These are phyloP conservation scores for Beauveria australis DNA, from an alignment of 2,329 filamentous ascomycete genomes.

Conservation along the genomic window DNA sequence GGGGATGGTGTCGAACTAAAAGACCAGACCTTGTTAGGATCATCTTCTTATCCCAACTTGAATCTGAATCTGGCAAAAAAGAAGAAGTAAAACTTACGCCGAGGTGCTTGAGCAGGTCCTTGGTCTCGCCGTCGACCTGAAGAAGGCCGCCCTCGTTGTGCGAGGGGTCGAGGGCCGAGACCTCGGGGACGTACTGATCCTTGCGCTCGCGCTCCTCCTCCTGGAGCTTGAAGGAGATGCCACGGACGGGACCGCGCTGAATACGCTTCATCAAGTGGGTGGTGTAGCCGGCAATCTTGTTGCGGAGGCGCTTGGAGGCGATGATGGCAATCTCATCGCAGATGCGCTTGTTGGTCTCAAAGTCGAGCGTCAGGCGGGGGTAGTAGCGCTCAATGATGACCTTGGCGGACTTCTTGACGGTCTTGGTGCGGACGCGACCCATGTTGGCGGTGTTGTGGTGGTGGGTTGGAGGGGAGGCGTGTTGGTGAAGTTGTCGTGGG, in stretches of 20 bases:
- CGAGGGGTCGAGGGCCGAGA: constrained; percentile 96
- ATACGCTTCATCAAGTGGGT: constrained; percentile 99
- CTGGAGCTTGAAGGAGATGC: constrained; percentile 99
- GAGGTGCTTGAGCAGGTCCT: constrained; percentile 97
- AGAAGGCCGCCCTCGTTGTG: constrained; percentile 93
- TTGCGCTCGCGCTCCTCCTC: constrained; percentile 99
- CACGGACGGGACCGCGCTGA: constrained; percentile 96
- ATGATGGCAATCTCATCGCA: constrained; percentile 99
- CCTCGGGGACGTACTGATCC: constrained; percentile 99
- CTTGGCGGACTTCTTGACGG: constrained; percentile 79
- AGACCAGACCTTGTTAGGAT: constrained; percentile 21
- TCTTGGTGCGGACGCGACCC: constrained; percentile 65
- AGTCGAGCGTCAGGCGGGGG: constrained; percentile 96
- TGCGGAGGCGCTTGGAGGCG: constrained; percentile 95
- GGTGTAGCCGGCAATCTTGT: constrained; percentile 99
- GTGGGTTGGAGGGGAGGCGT: constrained; percentile 21
- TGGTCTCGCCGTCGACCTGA: constrained; percentile 94
- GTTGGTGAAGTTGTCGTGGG: constrained; percentile 17
- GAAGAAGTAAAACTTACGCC: constrained; percentile 62
- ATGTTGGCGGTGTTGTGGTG: constrained; percentile 50
- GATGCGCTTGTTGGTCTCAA: constrained; percentile 99
- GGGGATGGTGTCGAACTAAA: constrained; percentile 90
- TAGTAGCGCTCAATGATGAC: constrained; percentile 99
- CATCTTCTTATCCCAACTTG: neutral
- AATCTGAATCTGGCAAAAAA: neutral